Evolutionary conservation across 495 filamentous ascomycete species (phyloP).

Genomic region (Glutinoglossum americanum): DNA sequence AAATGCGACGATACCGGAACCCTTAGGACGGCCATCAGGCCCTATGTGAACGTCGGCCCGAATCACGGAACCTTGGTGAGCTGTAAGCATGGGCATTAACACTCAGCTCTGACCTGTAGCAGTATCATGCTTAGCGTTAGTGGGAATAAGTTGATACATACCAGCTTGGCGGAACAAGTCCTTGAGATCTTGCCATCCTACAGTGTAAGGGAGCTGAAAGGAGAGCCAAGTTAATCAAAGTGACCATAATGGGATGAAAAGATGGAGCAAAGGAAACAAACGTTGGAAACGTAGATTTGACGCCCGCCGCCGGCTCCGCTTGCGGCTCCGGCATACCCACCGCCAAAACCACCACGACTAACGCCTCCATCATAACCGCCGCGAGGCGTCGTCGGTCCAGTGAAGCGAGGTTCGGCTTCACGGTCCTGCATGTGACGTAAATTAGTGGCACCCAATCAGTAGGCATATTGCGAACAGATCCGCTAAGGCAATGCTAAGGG

Average conservation of each 20-base stretch:
- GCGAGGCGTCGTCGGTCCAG: conserved; percentile 34
- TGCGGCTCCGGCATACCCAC: conserved; percentile 22
- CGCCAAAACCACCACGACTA: conserved; percentile 20
- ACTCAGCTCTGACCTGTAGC: conserved; percentile 11
- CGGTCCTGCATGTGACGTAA: conserved; percentile 40
- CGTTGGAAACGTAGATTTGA: conserved; percentile 95
- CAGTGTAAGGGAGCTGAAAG: conserved; percentile 77
- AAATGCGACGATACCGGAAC: conserved; percentile 91
- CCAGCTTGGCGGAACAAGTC: conserved; percentile 97
- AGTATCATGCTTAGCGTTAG: conserved; percentile 6
- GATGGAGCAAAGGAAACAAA: conserved; percentile 37
- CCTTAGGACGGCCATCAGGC: conserved; percentile 81
- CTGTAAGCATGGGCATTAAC: conserved; percentile 28
- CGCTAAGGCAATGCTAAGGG: neutral
- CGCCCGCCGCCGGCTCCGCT: conserved; percentile 33
- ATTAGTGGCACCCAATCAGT: conserved; percentile 2
- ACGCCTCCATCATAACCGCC: conserved; percentile 25
- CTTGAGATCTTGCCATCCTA: conserved; percentile 98
- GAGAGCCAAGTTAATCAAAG: conserved; percentile 15
- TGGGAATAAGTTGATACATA: conserved; percentile 27
- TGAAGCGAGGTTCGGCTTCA: conserved; percentile 88
- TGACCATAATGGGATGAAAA: conserved; percentile 6
- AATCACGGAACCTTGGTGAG: conserved; percentile 58
- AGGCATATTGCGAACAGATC: neutral
- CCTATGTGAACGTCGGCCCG: conserved; percentile 91